These are phyloP conservation scores for Claviceps pazoutovae DNA, from an alignment of 2,329 filamentous ascomycete species.

Conservation along the genomic window DNA sequence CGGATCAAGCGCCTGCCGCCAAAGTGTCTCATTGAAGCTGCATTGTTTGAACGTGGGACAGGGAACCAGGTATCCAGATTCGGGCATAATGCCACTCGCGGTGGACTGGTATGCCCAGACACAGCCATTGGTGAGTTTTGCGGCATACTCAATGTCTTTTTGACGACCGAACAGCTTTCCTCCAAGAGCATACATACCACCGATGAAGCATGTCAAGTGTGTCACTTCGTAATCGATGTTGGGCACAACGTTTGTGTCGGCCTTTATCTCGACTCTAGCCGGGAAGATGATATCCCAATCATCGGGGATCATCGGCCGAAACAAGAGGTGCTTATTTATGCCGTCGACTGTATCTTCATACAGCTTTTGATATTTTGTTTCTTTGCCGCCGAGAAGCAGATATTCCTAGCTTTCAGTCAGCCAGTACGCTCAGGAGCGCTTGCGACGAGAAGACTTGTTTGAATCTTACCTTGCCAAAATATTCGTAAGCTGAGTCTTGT, in stretches of 20 bases:
- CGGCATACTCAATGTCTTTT: constrained; percentile 31
- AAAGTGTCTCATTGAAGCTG: constrained; percentile 35
- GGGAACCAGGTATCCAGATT: constrained; percentile 28
- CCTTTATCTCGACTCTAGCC: constrained; percentile 40
- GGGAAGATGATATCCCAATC: constrained; percentile 61
- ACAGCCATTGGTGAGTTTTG: constrained; percentile 38
- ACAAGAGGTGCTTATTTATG: constrained; percentile 61
- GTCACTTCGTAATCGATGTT: constrained; percentile 44
- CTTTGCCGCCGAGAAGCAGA: constrained; percentile 61
- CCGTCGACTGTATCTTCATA: constrained; percentile 55
- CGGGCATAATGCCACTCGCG: constrained; percentile 49
- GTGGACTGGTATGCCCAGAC: constrained; percentile 41
- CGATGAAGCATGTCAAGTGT: constrained; percentile 53
- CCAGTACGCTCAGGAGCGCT: not conserved
- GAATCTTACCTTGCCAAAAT: constrained; percentile 43
- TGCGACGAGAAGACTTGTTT: not conserved
- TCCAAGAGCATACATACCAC: constrained; percentile 50
- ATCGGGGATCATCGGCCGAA: constrained; percentile 57
- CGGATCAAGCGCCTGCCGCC: constrained; percentile 36
- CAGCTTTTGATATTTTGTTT: constrained; percentile 57
- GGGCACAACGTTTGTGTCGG: constrained; percentile 20
- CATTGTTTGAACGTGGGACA: constrained; percentile 36
- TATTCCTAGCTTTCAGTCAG: constrained; percentile 37
- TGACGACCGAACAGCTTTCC: constrained; percentile 38
- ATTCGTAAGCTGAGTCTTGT: constrained; percentile 60